Percentiles rank a stretch among this genome's conserved stretches.
phyloP scores from a whole-genome alignment of 2,329 filamentous ascomycete species.

The Gliomastix tumulicola region DNA sequence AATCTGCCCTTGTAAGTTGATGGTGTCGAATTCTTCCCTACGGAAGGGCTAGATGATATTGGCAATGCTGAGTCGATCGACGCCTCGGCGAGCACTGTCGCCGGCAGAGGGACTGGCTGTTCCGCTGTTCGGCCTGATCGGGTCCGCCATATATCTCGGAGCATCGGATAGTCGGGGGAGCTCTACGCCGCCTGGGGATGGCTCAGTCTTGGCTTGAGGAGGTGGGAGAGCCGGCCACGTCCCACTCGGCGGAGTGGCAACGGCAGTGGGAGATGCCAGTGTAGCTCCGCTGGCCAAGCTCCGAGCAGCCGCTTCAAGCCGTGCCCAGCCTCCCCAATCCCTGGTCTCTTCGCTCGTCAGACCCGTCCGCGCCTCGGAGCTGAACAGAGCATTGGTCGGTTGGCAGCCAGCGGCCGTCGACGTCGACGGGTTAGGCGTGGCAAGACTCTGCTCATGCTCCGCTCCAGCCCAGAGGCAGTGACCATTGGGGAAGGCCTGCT shows the following conservation, averaged over 20 bases:
- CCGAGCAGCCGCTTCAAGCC: conserved; percentile 48
- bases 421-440: background rate
- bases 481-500: conserved; percentile 70
- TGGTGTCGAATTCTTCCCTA: too few species aligned
- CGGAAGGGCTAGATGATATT: conserved; percentile 34
- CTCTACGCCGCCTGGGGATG: conserved; percentile 13
- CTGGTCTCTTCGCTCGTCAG: conserved; percentile 49
- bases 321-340: conserved; percentile 78
- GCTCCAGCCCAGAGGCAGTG: conserved; percentile 77
- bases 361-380: conserved; percentile 39
- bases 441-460: conserved; percentile 34
- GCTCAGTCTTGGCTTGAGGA: conserved; percentile 26
- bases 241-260: conserved; percentile 13
- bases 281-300: conserved; percentile 9
- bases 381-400: conserved; percentile 23
- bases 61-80: conserved; percentile 31
- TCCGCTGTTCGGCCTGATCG: conserved; percentile 13
- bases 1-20: too few species aligned
- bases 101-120: conserved; percentile 17
- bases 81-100: conserved; percentile 13
- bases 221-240: conserved; percentile 22
- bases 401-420: conserved; percentile 15
- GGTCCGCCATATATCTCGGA: conserved; percentile 18
- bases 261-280: conserved; percentile 1
- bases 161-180: conserved; percentile 19